Conservation (phyloP, 257 asterid genomes). For the Solanum virginianum region DNA sequence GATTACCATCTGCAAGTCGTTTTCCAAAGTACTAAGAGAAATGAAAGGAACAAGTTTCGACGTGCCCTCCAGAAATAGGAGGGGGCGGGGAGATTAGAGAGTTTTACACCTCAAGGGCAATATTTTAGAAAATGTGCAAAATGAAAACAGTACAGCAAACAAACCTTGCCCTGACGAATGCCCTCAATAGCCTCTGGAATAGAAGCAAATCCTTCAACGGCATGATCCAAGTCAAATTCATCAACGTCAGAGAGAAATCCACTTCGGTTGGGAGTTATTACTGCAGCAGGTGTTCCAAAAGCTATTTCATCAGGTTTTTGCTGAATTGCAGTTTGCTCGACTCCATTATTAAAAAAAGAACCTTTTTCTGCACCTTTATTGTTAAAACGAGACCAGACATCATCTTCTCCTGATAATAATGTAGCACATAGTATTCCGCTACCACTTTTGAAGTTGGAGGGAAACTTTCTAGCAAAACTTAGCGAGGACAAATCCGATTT, state of each 20-base stretch:
- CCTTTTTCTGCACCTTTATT: neutral
- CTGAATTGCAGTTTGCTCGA: conserved; percentile 26
- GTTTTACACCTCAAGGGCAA: neutral
- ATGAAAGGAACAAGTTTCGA: neutral
- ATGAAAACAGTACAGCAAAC: neutral
- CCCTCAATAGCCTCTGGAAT: conserved; percentile 78
- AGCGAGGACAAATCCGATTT: neutral
- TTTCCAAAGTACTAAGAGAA: neutral
- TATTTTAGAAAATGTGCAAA: neutral
- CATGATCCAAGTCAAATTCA: conserved; percentile 61
- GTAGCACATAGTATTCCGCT: conserved; percentile 6
- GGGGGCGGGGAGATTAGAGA: neutral
- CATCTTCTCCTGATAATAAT: conserved; percentile 45
- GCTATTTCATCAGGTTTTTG: conserved; percentile 35
- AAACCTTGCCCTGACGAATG: conserved; percentile 80
- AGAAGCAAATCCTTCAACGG: conserved; percentile 66
- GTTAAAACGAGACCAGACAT: conserved; percentile 12
- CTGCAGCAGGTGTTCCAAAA: conserved; percentile 53
- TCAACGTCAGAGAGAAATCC: conserved; percentile 47
- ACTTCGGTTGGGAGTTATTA: conserved; percentile 35
- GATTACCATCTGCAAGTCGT: conserved; percentile 64
- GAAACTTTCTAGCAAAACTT: neutral
- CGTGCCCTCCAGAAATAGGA: too few species aligned
- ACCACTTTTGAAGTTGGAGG: neutral
- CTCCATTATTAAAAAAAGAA: neutral